A percentile compares a stretch with the other conserved stretches of the same genome.
phyloP scores from a whole-genome alignment of 2,329 filamentous ascomycete genomes.

The Knoxdaviesia proteae region DNA sequence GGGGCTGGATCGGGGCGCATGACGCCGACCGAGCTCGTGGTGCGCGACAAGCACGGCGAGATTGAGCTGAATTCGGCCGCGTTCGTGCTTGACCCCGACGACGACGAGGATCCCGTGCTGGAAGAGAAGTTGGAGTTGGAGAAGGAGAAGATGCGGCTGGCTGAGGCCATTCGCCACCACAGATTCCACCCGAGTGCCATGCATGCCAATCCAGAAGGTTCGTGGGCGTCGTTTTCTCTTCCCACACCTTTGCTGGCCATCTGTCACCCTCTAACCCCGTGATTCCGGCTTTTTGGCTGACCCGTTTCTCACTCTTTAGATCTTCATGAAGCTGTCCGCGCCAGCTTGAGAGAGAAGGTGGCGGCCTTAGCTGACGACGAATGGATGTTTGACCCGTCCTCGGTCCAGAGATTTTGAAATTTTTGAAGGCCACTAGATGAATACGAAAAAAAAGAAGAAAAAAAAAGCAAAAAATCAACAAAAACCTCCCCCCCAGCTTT shows the following conservation, averaged over 20 bases:
- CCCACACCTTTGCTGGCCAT: not conserved
- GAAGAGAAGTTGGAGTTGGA: slow-evolving; percentile 38
- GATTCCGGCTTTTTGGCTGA: no score
- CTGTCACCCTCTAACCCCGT: no score
- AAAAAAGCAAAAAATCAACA: no score
- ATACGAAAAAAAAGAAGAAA: not conserved
- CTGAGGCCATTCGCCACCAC: slow-evolving; percentile 42
- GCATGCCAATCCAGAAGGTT: slow-evolving; percentile 46
- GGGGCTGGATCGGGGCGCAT: slow-evolving; percentile 4
- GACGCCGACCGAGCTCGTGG: slow-evolving; percentile 31
- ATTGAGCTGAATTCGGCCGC: slow-evolving; percentile 22
- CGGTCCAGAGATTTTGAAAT: slow-evolving; percentile 11
- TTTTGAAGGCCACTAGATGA: not conserved
- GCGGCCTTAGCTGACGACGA: slow-evolving; percentile 58
- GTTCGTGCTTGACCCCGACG: slow-evolving; percentile 22
- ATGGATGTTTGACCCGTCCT: slow-evolving; percentile 66
- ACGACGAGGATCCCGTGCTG: slow-evolving; percentile 29
- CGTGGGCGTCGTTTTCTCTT: slow-evolving; percentile 7
- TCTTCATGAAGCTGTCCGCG: slow-evolving; percentile 46
- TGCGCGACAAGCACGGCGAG: slow-evolving; percentile 41
- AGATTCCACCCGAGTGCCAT: slow-evolving; percentile 29
- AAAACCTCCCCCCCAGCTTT: no score
- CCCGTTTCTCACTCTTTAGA: slow-evolving; percentile 16
- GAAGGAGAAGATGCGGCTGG: slow-evolving; percentile 36
- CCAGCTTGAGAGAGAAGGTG: slow-evolving; percentile 52